Evolutionary conservation across 2,329 filamentous ascomycete species (phyloP).

Genomic region (Monilinia laxa): DNA sequence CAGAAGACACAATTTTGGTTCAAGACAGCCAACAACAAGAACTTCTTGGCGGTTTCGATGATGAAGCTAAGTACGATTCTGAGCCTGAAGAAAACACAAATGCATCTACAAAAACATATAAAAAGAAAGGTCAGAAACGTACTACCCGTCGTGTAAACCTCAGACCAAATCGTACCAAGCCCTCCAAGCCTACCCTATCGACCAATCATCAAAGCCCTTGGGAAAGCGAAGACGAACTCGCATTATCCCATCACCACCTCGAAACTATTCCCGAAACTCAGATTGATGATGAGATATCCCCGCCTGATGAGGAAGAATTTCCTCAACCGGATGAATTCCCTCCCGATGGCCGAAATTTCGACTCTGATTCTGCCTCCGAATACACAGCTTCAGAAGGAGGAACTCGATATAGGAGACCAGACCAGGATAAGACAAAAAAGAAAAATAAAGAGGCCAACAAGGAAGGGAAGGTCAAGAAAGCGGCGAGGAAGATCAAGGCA

Average conservation of each 20-base stretch:
- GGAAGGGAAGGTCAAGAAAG: slow-evolving; percentile 50
- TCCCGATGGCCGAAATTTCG: slow-evolving; percentile 38
- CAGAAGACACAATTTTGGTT: slow-evolving; percentile 44
- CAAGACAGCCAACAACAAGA: slow-evolving; percentile 45
- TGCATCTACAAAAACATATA: slow-evolving; percentile 56
- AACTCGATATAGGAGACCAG: slow-evolving; percentile 39
- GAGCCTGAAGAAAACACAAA: slow-evolving; percentile 46
- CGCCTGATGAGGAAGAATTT: slow-evolving; percentile 4
- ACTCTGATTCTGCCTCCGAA: slow-evolving; percentile 37
- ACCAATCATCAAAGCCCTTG: slow-evolving; percentile 39
- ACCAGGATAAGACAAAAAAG: slow-evolving; percentile 33
- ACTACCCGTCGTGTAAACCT: slow-evolving; percentile 70
- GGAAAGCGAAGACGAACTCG: slow-evolving; percentile 43
- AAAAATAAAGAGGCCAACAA: slow-evolving; percentile 33
- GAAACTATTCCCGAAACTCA: slow-evolving; percentile 34
- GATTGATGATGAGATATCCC: slow-evolving; percentile 24
- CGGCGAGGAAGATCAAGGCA: slow-evolving; percentile 60
- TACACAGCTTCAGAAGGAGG: slow-evolving; percentile 42
- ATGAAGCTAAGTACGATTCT: slow-evolving; percentile 59
- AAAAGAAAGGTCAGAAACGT: slow-evolving; percentile 82
- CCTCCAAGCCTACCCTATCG: slow-evolving; percentile 42
- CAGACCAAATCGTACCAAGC: slow-evolving; percentile 52
- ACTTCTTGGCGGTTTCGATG: slow-evolving; percentile 62
- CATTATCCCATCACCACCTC: slow-evolving; percentile 29
- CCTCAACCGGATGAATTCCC: slow-evolving; percentile 23